Conservation (phyloP, 257 asterid genomes). For the Echites panduratus region DNA sequence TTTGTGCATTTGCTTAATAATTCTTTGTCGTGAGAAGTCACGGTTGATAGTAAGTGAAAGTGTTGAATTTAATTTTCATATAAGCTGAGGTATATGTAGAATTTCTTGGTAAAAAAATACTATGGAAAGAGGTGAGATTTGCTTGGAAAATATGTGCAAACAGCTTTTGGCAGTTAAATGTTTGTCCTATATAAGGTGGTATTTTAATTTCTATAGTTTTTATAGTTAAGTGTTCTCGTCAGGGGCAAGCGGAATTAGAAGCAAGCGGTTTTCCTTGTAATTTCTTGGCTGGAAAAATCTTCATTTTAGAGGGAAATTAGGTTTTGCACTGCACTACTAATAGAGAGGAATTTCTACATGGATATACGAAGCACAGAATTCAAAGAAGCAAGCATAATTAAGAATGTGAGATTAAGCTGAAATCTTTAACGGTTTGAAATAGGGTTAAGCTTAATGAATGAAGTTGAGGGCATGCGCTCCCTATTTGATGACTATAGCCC, state of each 20-base stretch:
- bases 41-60: neutral
- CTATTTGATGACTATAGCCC: neutral
- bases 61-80: no score
- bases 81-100: no score
- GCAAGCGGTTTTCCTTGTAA: no score
- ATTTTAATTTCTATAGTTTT: no score
- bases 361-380: neutral
- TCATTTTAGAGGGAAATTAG: neutral
- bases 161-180: neutral
- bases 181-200: no score
- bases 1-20: neutral
- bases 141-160: neutral
- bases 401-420: neutral
- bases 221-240: neutral
- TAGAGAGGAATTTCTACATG: neutral
- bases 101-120: neutral
- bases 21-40: neutral
- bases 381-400: neutral
- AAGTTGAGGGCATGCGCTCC: neutral
- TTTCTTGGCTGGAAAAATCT: neutral
- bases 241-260: neutral
- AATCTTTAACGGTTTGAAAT: neutral
- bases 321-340: neutral
- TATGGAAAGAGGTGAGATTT: neutral
- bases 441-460: neutral